Conservation (phyloP, 768 basidiomycete species). For the Rhizopogon rudus region DNA sequence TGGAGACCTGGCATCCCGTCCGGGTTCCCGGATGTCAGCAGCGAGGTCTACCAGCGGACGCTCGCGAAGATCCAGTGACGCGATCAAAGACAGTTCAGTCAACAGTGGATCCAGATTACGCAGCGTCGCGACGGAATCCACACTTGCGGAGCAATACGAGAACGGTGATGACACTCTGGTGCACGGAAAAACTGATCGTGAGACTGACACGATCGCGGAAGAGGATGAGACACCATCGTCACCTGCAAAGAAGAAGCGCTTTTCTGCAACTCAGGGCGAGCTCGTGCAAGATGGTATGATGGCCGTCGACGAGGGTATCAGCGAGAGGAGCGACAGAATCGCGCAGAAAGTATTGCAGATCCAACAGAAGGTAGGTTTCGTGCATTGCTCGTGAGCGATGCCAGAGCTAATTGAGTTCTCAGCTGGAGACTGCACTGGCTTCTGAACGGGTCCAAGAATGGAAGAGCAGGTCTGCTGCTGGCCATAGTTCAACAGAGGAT, state of each 20-base stretch:
- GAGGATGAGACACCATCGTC: slow-evolving; percentile 44
- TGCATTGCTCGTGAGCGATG: neutral
- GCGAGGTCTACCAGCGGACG: slow-evolving; percentile 45
- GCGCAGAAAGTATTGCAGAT: slow-evolving; percentile 85
- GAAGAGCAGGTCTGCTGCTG: slow-evolving; percentile 23
- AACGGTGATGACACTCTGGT: slow-evolving; percentile 36
- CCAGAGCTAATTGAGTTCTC: slow-evolving; percentile 4
- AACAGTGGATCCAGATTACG: slow-evolving; percentile 40
- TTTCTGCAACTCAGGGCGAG: slow-evolving; percentile 67
- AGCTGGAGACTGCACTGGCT: slow-evolving; percentile 76
- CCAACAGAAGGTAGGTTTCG: slow-evolving; percentile 75
- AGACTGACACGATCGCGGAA: slow-evolving; percentile 52
- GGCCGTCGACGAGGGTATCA: slow-evolving; percentile 85
- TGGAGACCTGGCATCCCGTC: slow-evolving; percentile 51
- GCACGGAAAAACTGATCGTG: slow-evolving; percentile 33
- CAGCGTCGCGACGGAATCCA: slow-evolving; percentile 76
- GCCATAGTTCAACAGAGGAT: slow-evolving; percentile 31
- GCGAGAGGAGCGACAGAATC: slow-evolving; percentile 80
- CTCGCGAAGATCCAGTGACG: slow-evolving; percentile 60
- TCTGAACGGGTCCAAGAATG: slow-evolving; percentile 42
- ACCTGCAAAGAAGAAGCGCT: slow-evolving; percentile 64
- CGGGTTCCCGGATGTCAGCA: slow-evolving; percentile 60
- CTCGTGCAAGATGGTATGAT: slow-evolving; percentile 71
- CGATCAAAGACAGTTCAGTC: slow-evolving; percentile 34
- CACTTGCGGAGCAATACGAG: slow-evolving; percentile 65